A percentile compares a stretch with the other conserved stretches of the same genome.
phyloP scores from a whole-genome alignment of 1,284 basidiomycete species.

The Cryptococcus amylolentus region DNA sequence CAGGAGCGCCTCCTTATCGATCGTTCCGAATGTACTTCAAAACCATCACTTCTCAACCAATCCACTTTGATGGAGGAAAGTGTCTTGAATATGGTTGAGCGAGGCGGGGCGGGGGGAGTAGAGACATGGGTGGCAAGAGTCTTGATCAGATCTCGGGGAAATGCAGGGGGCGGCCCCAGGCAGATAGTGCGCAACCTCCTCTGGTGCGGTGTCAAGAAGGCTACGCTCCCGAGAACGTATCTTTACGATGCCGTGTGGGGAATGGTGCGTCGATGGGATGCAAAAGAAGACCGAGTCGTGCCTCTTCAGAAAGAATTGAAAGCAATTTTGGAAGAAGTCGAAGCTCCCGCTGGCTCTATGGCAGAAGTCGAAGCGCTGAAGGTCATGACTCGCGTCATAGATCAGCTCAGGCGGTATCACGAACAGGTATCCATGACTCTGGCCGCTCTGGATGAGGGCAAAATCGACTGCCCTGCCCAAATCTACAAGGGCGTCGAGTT shows the following conservation, averaged over 20 bases:
- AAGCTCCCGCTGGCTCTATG: neutral
- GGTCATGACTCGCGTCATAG: too few relatives aligned
- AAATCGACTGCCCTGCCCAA: neutral
- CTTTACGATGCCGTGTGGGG: neutral
- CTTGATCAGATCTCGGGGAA: constrained; percentile 1
- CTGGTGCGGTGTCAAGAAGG: constrained; percentile 5
- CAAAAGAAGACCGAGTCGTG: constrained; percentile 3
- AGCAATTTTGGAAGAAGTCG: neutral
- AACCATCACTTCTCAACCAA: too few relatives aligned
- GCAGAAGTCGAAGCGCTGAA: neutral
- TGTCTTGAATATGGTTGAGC: constrained; percentile 16
- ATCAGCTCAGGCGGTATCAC: too few relatives aligned
- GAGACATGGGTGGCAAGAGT: constrained; percentile 7
- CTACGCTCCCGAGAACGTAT: constrained; percentile 1
- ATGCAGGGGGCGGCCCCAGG: neutral
- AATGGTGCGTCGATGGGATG: constrained; percentile 5
- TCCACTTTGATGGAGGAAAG: constrained; percentile 5
- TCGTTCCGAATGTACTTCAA: neutral
- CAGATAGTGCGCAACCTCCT: constrained; percentile 5
- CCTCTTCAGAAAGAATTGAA: constrained; percentile 2
- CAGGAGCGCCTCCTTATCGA: neutral
- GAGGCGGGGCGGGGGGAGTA: constrained; percentile 16
- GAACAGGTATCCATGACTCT: neutral
- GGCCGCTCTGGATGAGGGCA: neutral
- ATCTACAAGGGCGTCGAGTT: neutral